Evolutionary conservation across 169 alveolate genomes (phyloP), one percentile per base, ranked within the genome.

Genomic region (Babesia ovis): DNA sequence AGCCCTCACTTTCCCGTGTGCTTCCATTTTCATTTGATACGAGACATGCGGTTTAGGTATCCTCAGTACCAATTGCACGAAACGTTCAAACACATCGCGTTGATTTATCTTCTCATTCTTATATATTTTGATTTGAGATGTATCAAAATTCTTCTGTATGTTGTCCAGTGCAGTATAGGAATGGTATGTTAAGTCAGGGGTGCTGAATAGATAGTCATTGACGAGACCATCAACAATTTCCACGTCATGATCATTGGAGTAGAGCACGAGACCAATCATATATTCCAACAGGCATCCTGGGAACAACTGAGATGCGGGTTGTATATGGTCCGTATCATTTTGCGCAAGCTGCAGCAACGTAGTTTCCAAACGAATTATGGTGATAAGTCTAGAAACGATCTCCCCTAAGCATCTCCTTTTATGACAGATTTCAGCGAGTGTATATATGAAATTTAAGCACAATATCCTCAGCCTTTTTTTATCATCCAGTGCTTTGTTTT

Each of bases 201-300:
- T 18, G 29, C 20, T 2, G 25, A 61, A 25, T n/a, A 64, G 20
- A 34, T 64, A 50, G n/a, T 50, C 54, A 32, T 9, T 18, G 25
- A 64, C 14, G n/a, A 64, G 0, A 22, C 1, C 20, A 9, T 46
- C 59, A 1, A 64, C 48, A 25, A 48, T 4, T 5, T n/a, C 74
- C 18, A 11, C 50, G n/a, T 64, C 74, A 6, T 22, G 45, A 12
- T 23, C 62, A 23, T 27, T 61, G 1, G 46, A 5, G 41, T 64
- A 45, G 4, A 64, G 46, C 54, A 48, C 53, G 48, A 64, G 4
- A 3, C 74, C 74, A 16, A 64, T 22, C 2, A 48, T n/a, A 34
- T 20, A 50, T 35, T 64, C 74, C 54, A 64, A 14, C 14, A 64
- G n/a, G 11, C 57, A 16, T 25, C 23, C 62, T 9, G 74, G 74